These are phyloP conservation scores for Camellia granthamiana DNA, from an alignment of 148 eudicot genomes.

Conservation along the genomic window DNA sequence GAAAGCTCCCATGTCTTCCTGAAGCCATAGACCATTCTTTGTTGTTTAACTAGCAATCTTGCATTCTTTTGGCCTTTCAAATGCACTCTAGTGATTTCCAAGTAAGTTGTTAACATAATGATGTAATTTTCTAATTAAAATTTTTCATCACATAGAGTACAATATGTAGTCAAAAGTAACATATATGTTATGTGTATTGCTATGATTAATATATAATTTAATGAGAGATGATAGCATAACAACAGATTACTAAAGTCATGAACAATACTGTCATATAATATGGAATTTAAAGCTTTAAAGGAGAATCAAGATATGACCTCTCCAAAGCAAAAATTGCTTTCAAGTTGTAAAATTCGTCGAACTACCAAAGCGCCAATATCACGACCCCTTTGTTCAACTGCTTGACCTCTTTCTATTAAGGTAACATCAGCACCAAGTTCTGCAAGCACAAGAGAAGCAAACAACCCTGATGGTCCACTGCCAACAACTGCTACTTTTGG, in stretches of 20 bases:
- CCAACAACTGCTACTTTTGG: conserved; percentile 93
- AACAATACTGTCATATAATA: not conserved
- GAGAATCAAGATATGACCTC: conserved; percentile 66
- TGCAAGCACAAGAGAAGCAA: conserved; percentile 95
- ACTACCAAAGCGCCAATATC: conserved; percentile 98
- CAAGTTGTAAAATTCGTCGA: conserved; percentile 75
- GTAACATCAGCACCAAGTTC: conserved; percentile 98
- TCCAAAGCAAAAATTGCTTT: conserved; percentile 99
- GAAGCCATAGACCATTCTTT: not conserved
- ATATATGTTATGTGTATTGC: not conserved
- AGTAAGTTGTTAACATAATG: not conserved
- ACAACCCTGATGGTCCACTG: conserved; percentile 93
- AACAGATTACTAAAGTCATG: not conserved
- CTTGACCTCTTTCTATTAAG: conserved; percentile 85
- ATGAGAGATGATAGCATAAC: conserved; percentile 1
- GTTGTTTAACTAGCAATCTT: not conserved
- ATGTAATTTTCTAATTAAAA: not conserved
- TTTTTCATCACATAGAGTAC: not conserved
- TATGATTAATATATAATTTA: not conserved
- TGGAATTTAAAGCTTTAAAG: conserved; percentile 10
- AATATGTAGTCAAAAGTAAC: not conserved
- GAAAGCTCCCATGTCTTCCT: not conserved
- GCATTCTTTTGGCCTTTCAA: not conserved
- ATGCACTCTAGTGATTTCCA: not conserved
- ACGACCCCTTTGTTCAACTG: conserved; percentile 95